Conservation (phyloP, 2,329 filamentous ascomycete species). For the Neofusicoccum sp. region DNA sequence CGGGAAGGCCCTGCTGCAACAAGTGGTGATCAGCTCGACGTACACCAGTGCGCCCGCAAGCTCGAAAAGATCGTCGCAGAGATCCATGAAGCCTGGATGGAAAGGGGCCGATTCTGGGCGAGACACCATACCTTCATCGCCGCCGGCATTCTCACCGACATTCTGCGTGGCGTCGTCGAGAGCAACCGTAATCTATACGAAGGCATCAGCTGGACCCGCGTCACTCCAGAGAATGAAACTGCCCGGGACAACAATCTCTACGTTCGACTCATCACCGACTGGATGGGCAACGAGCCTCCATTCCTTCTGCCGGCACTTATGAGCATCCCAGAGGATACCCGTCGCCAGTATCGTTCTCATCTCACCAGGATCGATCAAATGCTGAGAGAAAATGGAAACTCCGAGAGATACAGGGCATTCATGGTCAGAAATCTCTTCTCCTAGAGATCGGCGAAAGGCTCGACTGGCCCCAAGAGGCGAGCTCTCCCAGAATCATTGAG, state of each 20-base stretch:
- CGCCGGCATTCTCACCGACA: constrained; percentile 31
- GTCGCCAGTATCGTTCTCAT: neutral
- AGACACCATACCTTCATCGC: constrained; percentile 21
- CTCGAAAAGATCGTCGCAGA: constrained; percentile 29
- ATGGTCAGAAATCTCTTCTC: no score
- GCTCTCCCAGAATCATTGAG: neutral
- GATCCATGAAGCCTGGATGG: constrained; percentile 29
- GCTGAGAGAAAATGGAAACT: neutral
- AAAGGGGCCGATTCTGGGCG: constrained; percentile 21
- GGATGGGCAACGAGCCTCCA: neutral
- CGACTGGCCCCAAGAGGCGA: neutral
- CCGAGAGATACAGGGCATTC: no score
- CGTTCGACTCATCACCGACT: neutral
- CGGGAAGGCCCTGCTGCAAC: constrained; percentile 27
- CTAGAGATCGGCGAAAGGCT: neutral
- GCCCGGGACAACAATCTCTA: neutral
- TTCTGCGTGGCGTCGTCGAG: constrained; percentile 33
- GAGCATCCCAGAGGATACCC: neutral
- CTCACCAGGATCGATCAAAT: neutral
- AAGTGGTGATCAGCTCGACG: constrained; percentile 22
- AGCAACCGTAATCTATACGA: constrained; percentile 35
- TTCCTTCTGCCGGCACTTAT: neutral
- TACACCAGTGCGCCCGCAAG: constrained; percentile 31
- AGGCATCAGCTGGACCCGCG: constrained; percentile 26
- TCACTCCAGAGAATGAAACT: neutral